Conservation (phyloP, 2,329 filamentous ascomycete genomes). For the Colletotrichum lini region DNA sequence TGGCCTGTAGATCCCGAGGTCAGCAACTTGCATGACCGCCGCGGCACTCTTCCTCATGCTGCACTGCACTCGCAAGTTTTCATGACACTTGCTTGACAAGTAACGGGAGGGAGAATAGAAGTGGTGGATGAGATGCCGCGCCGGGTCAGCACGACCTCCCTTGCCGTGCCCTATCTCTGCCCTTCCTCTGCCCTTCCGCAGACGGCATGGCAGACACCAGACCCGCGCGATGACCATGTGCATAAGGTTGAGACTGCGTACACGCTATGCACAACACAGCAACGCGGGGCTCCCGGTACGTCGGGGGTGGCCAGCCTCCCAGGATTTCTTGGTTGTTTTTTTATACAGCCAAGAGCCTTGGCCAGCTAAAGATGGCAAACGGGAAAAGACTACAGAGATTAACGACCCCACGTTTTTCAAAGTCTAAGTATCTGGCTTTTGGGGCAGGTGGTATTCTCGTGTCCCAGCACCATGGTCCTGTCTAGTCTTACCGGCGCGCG, state of each 20-base stretch:
- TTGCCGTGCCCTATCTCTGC: not conserved
- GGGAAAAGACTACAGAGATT: not conserved
- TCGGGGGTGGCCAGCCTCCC: constrained; percentile 11
- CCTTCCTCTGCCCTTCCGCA: not conserved
- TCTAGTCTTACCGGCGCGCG: constrained; percentile 4
- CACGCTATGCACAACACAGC: not conserved
- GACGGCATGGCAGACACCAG: not conserved
- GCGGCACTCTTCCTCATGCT: not conserved
- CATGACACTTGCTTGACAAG: not conserved
- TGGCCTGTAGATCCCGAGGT: constrained; percentile 5
- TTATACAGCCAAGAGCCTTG: constrained; percentile 37
- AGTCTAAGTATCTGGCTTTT: not conserved
- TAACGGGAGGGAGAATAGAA: not conserved
- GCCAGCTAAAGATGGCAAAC: constrained; percentile 22
- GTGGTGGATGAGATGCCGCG: constrained; percentile 36
- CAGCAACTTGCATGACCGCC: constrained; percentile 4
- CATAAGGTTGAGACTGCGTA: not conserved
- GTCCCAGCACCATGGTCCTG: constrained; percentile 36
- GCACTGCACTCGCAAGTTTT: not conserved
- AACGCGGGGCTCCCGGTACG: constrained; percentile 26
- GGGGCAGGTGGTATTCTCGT: not conserved
- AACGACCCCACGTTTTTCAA: not conserved
- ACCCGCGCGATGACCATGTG: not conserved
- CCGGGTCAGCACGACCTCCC: constrained; percentile 36
- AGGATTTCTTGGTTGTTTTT: not conserved